Evolutionary conservation across 2,329 filamentous ascomycete species (phyloP).

Genomic region (Colletotrichum navitas): DNA sequence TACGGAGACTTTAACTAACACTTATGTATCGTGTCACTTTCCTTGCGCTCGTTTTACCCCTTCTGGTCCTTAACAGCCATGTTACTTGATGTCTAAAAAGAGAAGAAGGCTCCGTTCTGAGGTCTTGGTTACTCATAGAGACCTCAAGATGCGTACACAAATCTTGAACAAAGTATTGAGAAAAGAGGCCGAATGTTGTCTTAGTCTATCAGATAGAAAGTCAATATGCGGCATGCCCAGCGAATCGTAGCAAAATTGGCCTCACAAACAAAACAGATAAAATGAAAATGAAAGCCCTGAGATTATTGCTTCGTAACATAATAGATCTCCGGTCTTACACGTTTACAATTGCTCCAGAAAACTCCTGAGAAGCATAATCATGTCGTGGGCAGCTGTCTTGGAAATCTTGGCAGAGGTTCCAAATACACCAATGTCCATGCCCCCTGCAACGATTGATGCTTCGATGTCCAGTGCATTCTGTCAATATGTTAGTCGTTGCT

Average conservation of each 20-base stretch:
- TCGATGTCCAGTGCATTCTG: conserved; percentile 59
- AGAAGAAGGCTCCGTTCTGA: too few relatives aligned
- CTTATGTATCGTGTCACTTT: too few relatives aligned
- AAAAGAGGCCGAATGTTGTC: neutral
- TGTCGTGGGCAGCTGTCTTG: neutral
- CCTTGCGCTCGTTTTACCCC: too few relatives aligned
- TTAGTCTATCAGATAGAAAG: neutral
- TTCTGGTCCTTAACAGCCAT: neutral
- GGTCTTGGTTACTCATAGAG: fast-evolving
- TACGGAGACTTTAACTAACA: too few relatives aligned
- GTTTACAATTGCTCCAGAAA: neutral
- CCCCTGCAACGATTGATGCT: conserved; percentile 49
- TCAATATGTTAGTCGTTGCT: neutral
- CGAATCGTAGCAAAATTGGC: neutral
- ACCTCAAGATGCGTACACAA: neutral
- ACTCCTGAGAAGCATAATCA: conserved; percentile 12
- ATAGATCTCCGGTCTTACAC: neutral
- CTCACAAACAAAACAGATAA: neutral
- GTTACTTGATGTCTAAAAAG: neutral
- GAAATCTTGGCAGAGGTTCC: conserved; percentile 44
- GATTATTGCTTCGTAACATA: neutral
- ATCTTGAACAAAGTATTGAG: neutral
- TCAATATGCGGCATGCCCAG: too few relatives aligned
- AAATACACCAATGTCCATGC: conserved; percentile 57
- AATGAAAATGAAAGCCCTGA: neutral